Evolutionary conservation across 2,329 filamentous ascomycete genomes (phyloP), one percentile per base, ranked within the genome.

Genomic region (Rachicladosporium sp.): DNA sequence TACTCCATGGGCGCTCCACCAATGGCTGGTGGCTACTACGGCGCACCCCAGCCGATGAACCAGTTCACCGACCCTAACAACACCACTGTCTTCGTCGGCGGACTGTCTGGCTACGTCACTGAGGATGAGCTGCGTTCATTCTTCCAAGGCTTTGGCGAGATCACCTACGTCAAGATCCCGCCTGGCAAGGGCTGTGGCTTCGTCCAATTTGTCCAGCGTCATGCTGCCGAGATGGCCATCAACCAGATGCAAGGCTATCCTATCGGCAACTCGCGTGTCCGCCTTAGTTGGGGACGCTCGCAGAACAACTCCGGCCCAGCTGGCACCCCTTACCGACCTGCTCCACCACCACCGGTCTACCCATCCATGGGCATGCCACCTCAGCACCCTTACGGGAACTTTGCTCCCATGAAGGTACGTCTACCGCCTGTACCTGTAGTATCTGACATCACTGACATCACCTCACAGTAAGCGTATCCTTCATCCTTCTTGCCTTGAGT

Each of bases 201-300:
- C 60, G 91, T 98, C 43, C 91, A 98, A 66, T 98, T 98, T 55
- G 91, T 98, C 42, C 91, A 98, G 69, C 87, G 91, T 50, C 91
- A 98, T 58, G 91, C 91, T 38, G 91, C 91, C 10, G 91, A 98
- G 70, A 98, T 98, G 91, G 91, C 91, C 52, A 98, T 98, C 75
- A 98, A 98, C 69, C 91, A 98, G 68, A 98, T 98, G 91, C 91
- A 98, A 68, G 91, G 91, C 45, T 98, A 98, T 62, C 91, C 91
- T 15, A 98, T 98, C 56, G 91, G 91, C 41, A 98, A 98, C 73
- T 96, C 89, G 35, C 87, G 91, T 50, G 91, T 98, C 44, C 87
- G 91, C 56, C 76, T 98, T 51, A 94, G 86, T 62, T 98, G 91
- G 91, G 91, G 91, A 48, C 84, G 91, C 49, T 93, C 84, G 40